Evolutionary conservation across 2,329 filamentous ascomycete species (phyloP), one percentile per base, ranked within the genome.

Genomic region (Fusarium buxicola): DNA sequence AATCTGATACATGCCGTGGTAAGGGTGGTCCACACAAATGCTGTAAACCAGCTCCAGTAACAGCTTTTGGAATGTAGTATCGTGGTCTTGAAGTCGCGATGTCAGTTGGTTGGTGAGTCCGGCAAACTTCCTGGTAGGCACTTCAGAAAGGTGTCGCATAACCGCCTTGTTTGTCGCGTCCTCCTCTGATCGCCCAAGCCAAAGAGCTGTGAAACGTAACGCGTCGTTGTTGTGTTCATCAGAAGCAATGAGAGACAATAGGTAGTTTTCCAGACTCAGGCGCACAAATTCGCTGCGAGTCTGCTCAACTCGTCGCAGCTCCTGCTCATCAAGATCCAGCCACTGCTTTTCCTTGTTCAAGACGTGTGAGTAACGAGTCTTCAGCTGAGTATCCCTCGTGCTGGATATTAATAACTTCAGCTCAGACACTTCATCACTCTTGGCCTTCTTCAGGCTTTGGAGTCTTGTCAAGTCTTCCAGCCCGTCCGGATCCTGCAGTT

Each of bases 1-100:
- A 36, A 99, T 92, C 69, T 98, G 94, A 74, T 99, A 96, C 88
- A 98, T 94, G 44, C 93, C 93, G 73, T 99, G 96, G 74, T 94
- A 97, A 0, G 95, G 96, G 76, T 99, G 95, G 55, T 99, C 93
- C 10, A 86, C 82, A 72, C 94, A 98, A 52, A 99, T 97, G 8
- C 88, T 89, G 70, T 88, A 87, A 5, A 98, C 88, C 15, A 99
- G 80, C 2, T 82, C 81, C 47, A 87, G 86, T 2, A 99, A 81
- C 2, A 94, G 82, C 35, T 81, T 82, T 71, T 99, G 95, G 71
- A 99, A 99, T 13, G 84, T 82, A 1, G 83, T 84, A 2, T 83
- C 77, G 28, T 89, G 84, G 60, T 91, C 86, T 59, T 96, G 88
- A 7, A 99, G 80, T 8, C 95, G 89, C n/a, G 96, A 99, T 7